Conservation (phyloP, 2,329 filamentous ascomycete genomes). For the Sordariomycetes sp. region DNA sequence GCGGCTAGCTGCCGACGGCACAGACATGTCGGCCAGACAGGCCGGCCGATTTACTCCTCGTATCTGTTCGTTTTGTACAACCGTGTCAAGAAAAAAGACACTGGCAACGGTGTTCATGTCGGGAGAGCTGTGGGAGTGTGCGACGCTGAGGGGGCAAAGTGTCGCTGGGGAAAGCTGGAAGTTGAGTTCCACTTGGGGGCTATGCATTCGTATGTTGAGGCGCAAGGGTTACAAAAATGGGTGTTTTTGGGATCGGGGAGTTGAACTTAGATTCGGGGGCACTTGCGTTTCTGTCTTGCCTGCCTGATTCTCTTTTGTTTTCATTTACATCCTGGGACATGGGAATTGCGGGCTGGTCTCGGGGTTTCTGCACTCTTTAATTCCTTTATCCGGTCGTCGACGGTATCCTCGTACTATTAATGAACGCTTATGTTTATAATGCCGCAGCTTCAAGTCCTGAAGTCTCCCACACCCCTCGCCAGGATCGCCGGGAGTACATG, state of each 20-base stretch:
- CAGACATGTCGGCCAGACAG: neutral
- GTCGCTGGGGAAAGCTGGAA: neutral
- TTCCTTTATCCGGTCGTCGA: neutral
- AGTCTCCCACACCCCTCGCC: neutral
- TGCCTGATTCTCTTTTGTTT: conserved; percentile 1
- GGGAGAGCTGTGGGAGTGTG: neutral
- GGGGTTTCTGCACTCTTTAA: neutral
- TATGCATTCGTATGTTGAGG: conserved; percentile 1
- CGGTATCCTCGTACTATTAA: neutral
- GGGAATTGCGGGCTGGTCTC: neutral
- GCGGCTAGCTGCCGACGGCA: neutral
- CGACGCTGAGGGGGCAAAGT: neutral
- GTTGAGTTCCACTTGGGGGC: neutral
- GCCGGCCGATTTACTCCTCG: neutral
- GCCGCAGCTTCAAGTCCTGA: neutral
- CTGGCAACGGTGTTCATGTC: neutral
- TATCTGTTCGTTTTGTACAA: neutral
- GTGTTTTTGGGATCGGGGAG: neutral
- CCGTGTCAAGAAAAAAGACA: neutral
- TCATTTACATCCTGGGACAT: neutral
- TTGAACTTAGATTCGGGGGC: conserved; percentile 3
- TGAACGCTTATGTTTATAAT: neutral
- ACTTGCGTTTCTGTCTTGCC: neutral
- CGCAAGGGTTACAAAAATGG: neutral
- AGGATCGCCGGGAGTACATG: neutral